Conservation (phyloP, 2,329 filamentous ascomycete genomes). For the Fusarium verticillioides region DNA sequence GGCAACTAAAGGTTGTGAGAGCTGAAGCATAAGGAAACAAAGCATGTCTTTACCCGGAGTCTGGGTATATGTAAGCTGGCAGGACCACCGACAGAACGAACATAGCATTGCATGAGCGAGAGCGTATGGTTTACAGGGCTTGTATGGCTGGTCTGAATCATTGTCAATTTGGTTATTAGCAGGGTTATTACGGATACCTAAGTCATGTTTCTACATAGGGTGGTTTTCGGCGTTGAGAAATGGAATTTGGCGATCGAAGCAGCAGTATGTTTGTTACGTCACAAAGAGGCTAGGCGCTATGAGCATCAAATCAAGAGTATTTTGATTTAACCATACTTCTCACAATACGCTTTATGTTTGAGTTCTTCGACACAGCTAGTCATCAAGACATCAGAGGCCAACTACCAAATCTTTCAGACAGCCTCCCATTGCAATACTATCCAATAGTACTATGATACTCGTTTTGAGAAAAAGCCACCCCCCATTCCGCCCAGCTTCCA, state of each 20-base stretch:
- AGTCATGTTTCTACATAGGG: slow-evolving; percentile 1
- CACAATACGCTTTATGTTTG: slow-evolving; percentile 5
- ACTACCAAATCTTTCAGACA: slow-evolving; percentile 16
- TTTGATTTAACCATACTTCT: slow-evolving; percentile 12
- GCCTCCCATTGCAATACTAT: slow-evolving; percentile 27
- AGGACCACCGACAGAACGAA: slow-evolving; percentile 2
- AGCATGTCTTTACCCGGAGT: neutral
- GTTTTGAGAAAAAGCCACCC: neutral
- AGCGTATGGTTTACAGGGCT: neutral
- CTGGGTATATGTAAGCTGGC: neutral
- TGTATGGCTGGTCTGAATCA: slow-evolving; percentile 8
- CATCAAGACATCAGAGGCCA: slow-evolving; percentile 8
- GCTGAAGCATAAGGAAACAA: slow-evolving; percentile 44
- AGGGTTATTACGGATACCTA: slow-evolving; percentile 34
- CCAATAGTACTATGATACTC: slow-evolving; percentile 1
- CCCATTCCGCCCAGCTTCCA: neutral
- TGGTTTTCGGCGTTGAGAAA: slow-evolving; percentile 22
- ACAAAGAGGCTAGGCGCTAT: slow-evolving; percentile 3
- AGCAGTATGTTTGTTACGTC: slow-evolving; percentile 3
- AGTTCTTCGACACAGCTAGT: neutral
- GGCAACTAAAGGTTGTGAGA: slow-evolving; percentile 54
- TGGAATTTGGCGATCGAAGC: slow-evolving; percentile 1
- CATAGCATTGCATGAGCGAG: slow-evolving; percentile 21
- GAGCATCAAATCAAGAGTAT: slow-evolving; percentile 26
- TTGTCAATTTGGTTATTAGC: slow-evolving; percentile 24